phyloP scores from a whole-genome alignment of 805 yeast species.

The Wickerhamomyces bisporus region DNA sequence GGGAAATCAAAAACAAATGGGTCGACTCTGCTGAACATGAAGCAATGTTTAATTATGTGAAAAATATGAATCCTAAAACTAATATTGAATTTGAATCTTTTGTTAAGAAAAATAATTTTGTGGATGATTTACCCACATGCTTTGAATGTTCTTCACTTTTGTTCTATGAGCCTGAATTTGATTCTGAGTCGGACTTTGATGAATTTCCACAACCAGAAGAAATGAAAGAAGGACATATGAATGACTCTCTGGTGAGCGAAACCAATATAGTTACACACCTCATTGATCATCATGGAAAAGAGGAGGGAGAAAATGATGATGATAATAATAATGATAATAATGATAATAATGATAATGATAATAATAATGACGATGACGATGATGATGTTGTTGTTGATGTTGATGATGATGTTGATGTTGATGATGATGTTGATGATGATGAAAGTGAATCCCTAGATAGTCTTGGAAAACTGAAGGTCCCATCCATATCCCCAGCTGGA shows the following conservation, averaged over 20 bases:
- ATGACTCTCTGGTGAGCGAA: background rate
- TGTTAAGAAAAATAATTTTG: constrained; percentile 17
- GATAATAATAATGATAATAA: constrained; percentile 5
- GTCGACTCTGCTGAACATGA: constrained; percentile 34
- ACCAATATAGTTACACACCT: no score
- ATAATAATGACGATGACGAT: background rate
- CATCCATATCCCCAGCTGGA: background rate
- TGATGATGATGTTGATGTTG: background rate
- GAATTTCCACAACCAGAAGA: constrained; percentile 1
- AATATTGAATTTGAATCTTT: constrained; percentile 16
- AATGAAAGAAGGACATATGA: background rate
- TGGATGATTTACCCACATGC: constrained; percentile 26
- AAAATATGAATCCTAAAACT: constrained; percentile 10
- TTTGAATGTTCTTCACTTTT: constrained; percentile 27
- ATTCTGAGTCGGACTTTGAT: background rate
- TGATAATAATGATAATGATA: constrained; percentile 4
- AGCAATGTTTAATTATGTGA: constrained; percentile 28
- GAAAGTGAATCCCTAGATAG: background rate
- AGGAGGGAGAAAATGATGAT: background rate
- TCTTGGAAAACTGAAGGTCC: no score
- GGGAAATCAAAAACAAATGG: constrained; percentile 33
- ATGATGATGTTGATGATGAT: background rate
- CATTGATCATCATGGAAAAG: no score
- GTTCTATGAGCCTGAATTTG: constrained; percentile 24
- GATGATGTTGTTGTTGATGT: constrained; percentile 4